phyloP scores from a whole-genome alignment of 1,284 basidiomycete species.

The Apiotrichum sp. region DNA sequence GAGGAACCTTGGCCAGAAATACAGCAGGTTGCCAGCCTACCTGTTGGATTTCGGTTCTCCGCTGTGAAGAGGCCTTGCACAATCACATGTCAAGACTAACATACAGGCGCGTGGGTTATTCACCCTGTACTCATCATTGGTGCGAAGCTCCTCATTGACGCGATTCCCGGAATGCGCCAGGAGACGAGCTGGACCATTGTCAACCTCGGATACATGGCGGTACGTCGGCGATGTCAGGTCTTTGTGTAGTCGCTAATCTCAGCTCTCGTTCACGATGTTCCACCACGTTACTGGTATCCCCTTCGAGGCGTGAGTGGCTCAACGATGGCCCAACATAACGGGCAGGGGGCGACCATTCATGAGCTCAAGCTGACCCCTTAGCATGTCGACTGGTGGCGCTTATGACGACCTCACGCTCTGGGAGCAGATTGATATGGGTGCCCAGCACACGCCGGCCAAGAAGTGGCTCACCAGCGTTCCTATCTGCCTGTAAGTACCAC shows the following conservation, averaged over 20 bases:
- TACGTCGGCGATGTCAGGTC: slow-evolving; percentile 75
- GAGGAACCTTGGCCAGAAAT: too few relatives aligned
- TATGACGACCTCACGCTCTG: slow-evolving; percentile 97
- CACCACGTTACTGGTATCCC: slow-evolving; percentile 97
- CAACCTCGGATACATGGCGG: slow-evolving; percentile 84
- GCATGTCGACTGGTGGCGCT: slow-evolving; percentile 65
- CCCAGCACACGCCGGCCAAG: slow-evolving; percentile 96
- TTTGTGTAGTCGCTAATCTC: slow-evolving; percentile 51
- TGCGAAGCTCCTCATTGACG: slow-evolving; percentile 90
- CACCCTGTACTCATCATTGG: slow-evolving; percentile 86
- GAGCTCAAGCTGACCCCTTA: slow-evolving; percentile 7
- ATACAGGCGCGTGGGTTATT: slow-evolving; percentile 89
- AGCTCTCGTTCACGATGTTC: slow-evolving; percentile 98
- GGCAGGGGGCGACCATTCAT: too few relatives aligned
- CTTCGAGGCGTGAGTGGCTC: slow-evolving; percentile 61
- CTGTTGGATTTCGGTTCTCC: not conserved
- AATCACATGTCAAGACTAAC: not conserved
- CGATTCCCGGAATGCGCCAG: slow-evolving; percentile 87
- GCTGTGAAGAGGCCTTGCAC: too few relatives aligned
- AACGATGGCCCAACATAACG: too few relatives aligned
- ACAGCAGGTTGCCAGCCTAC: too few relatives aligned
- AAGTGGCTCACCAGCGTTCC: slow-evolving; percentile 95
- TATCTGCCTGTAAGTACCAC: slow-evolving; percentile 68
- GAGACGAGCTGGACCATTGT: slow-evolving; percentile 94
- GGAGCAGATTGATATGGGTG: slow-evolving; percentile 99